phyloP scores from a whole-genome alignment of 1,139 yeast species.

The Protomyces arabidopsidicola region DNA sequence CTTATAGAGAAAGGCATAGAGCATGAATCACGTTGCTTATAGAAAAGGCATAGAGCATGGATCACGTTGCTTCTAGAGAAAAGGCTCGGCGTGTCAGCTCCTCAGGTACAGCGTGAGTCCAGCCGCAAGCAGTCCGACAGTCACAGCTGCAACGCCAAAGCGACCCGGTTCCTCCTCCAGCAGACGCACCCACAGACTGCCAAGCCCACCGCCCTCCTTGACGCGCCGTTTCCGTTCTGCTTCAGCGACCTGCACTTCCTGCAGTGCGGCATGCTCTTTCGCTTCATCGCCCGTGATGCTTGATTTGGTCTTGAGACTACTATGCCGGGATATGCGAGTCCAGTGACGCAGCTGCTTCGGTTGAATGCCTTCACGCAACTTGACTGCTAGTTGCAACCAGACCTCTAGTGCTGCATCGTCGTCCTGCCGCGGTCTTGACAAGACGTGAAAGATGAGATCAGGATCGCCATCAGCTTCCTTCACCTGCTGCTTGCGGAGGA shows the following conservation, averaged over 20 bases:
- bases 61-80: no score
- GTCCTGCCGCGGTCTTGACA: not conserved
- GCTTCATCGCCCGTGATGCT: not conserved
- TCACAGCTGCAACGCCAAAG: not conserved
- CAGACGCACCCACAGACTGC: not conserved
- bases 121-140: not conserved
- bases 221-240: not conserved
- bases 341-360: slow-evolving; percentile 13
- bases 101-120: not conserved
- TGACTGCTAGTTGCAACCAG: not conserved
- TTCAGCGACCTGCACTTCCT: not conserved
- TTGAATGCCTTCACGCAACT: slow-evolving; percentile 2
- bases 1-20: no score
- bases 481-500: slow-evolving; percentile 4
- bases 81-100: no score
- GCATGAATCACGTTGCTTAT: no score
- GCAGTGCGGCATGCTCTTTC: not conserved
- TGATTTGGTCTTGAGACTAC: slow-evolving; percentile 5
- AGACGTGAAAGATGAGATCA: slow-evolving; percentile 8
- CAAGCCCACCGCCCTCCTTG: not conserved
- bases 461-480: not conserved
- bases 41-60: no score
- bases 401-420: not conserved
- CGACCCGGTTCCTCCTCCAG: not conserved
- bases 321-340: slow-evolving; percentile 1